phyloP scores from a whole-genome alignment of 2,329 filamentous ascomycete genomes.

The Chaetomiaceae sp. region DNA sequence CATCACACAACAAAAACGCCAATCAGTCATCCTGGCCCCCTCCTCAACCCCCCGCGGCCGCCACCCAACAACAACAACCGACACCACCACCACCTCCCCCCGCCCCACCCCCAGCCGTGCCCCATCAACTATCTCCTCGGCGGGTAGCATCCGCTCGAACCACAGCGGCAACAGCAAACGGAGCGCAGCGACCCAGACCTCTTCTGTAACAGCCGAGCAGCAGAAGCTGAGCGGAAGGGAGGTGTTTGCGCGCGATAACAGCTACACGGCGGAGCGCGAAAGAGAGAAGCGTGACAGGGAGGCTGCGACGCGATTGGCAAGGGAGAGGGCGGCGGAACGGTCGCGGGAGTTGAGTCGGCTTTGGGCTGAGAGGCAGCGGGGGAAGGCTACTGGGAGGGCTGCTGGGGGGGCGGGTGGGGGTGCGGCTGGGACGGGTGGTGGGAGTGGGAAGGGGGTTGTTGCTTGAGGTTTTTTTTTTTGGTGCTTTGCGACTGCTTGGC shows the following conservation, averaged over 20 bases:
- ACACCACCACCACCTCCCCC: not conserved
- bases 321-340: slow-evolving; percentile 57
- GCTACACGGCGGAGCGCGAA: slow-evolving; percentile 42
- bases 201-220: slow-evolving; percentile 39
- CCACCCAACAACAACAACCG: no score
- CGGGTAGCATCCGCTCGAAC: slow-evolving; percentile 36
- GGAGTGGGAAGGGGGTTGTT: not conserved
- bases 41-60: not conserved
- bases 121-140: slow-evolving; percentile 37
- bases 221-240: slow-evolving; percentile 51
- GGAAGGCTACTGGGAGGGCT: not conserved
- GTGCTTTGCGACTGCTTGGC: not conserved
- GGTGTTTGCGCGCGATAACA: slow-evolving; percentile 50
- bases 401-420: not conserved
- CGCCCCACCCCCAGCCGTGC: slow-evolving; percentile 26
- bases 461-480: no score
- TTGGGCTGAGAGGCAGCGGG: slow-evolving; percentile 53
- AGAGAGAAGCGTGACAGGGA: slow-evolving; percentile 53
- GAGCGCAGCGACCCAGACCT: slow-evolving; percentile 29
- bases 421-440: not conserved
- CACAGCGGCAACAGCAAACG: slow-evolving; percentile 34
- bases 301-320: slow-evolving; percentile 47
- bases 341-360: slow-evolving; percentile 55
- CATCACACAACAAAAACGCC: slow-evolving; percentile 26
- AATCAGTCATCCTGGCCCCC: slow-evolving; percentile 16